A percentile compares a stretch with the other conserved stretches of the same genome.
These are phyloP conservation scores for Nitzschia inconspicua DNA, from an alignment of 108 stramenopile genomes.

Conservation along the genomic window DNA sequence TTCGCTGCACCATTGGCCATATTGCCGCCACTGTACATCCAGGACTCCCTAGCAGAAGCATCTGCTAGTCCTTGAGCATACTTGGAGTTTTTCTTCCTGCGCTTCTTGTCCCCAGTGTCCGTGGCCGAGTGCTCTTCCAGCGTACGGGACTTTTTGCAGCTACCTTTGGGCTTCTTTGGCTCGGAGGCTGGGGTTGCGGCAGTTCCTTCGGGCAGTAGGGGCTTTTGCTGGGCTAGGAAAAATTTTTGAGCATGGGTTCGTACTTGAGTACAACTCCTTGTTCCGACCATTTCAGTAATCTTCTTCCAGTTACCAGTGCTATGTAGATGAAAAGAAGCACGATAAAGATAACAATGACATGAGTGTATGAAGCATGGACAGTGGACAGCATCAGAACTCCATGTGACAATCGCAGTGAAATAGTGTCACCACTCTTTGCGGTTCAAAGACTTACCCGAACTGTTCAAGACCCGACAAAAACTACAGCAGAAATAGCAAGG, in stretches of 20 bases:
- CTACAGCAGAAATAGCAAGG: too few species aligned
- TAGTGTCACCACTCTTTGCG: neutral
- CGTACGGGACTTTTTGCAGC: too few species aligned
- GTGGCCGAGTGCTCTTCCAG: too few species aligned
- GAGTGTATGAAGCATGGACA: neutral
- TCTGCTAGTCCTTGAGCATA: too few species aligned
- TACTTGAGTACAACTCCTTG: conserved; percentile 5
- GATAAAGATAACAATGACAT: neutral
- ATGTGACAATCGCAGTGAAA: neutral
- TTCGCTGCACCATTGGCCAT: too few species aligned
- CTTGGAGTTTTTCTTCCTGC: too few species aligned
- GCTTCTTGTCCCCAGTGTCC: too few species aligned
- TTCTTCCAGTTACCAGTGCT: conserved; percentile 15
- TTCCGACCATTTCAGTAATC: conserved; percentile 15
- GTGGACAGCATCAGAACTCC: neutral
- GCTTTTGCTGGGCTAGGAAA: conserved; percentile 7
- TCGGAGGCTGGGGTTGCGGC: too few species aligned
- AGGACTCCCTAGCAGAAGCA: too few species aligned
- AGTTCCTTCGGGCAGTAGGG: too few species aligned
- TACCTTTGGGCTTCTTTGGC: too few species aligned
- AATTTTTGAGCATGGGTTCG: conserved; percentile 13
- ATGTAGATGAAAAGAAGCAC: neutral
- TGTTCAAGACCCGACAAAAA: conserved; percentile 8
- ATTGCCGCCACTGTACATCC: too few species aligned
- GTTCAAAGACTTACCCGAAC: conserved; percentile 3